These are phyloP conservation scores for Melastoma candidum DNA, from an alignment of 441 rosid species.

Conservation along the genomic window DNA sequence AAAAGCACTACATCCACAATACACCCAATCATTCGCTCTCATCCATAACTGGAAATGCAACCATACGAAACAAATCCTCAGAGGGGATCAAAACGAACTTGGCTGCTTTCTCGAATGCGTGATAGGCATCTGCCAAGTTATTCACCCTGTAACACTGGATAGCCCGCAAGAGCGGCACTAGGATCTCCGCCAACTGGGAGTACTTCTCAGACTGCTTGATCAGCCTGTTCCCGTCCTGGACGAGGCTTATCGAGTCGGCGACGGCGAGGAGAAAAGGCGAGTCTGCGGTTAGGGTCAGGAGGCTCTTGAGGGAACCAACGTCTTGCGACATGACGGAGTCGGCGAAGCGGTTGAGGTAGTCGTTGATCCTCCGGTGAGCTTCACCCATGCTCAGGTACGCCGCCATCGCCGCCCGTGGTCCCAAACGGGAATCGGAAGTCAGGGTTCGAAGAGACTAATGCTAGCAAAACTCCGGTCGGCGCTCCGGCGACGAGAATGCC, in stretches of 20 bases:
- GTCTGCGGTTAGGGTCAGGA: conserved; percentile 60
- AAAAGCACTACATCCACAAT: conserved; percentile 49
- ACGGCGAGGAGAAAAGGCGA: conserved; percentile 53
- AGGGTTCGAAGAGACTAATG: too few relatives aligned
- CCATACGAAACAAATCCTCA: neutral
- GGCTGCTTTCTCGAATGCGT: conserved; percentile 72
- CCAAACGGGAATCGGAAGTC: too few relatives aligned
- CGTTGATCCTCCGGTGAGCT: conserved; percentile 75
- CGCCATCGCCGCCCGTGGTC: conserved; percentile 29
- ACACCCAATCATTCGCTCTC: neutral
- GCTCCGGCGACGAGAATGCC: too few relatives aligned
- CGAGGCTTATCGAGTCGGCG: conserved; percentile 76
- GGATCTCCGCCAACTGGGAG: conserved; percentile 57
- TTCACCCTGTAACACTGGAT: conserved; percentile 58
- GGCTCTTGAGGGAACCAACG: conserved; percentile 45
- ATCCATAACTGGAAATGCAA: neutral
- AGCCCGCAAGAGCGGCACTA: conserved; percentile 58
- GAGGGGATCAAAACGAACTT: conserved; percentile 31
- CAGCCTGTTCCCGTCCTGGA: conserved; percentile 73
- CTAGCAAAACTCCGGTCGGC: too few relatives aligned
- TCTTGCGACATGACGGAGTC: conserved; percentile 65
- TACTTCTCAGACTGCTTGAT: conserved; percentile 67
- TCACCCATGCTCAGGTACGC: conserved; percentile 80
- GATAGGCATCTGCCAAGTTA: conserved; percentile 64
- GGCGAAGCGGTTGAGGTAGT: conserved; percentile 61